Evolutionary conservation across 2,329 filamentous ascomycete species (phyloP).

Genomic region (Pseudocercospora macadamiae): DNA sequence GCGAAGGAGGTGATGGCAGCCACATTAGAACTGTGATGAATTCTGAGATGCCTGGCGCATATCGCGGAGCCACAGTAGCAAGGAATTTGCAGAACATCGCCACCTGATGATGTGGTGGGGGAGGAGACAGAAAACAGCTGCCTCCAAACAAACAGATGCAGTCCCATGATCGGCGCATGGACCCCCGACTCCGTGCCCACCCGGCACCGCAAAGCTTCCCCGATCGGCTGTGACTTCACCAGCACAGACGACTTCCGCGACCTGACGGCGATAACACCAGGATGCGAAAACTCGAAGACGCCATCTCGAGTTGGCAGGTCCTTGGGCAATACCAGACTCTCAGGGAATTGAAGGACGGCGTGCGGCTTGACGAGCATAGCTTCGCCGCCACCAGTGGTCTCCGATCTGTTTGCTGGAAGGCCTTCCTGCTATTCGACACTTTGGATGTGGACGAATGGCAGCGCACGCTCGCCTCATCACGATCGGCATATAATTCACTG

Average conservation of each 20-base stretch:
- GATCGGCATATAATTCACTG: slow-evolving; percentile 73
- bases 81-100: too few relatives aligned
- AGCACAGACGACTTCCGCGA: not conserved
- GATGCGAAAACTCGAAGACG: slow-evolving; percentile 40
- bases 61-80: too few relatives aligned
- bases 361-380: slow-evolving; percentile 31
- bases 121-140: too few relatives aligned
- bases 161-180: too few relatives aligned
- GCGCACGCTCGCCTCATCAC: slow-evolving; percentile 66
- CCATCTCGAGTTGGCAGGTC: slow-evolving; percentile 37
- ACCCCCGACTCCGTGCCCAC: too few relatives aligned
- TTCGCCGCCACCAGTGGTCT: slow-evolving; percentile 55
- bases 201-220: not conserved
- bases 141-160: too few relatives aligned
- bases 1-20: too few relatives aligned
- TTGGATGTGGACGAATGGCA: slow-evolving; percentile 69
- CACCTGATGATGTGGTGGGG: too few relatives aligned
- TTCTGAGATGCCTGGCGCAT: too few relatives aligned
- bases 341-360: slow-evolving; percentile 35
- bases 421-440: slow-evolving; percentile 77
- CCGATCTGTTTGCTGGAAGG: slow-evolving; percentile 91
- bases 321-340: slow-evolving; percentile 34
- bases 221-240: not conserved
- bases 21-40: too few relatives aligned
- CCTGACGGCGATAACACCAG: slow-evolving; percentile 1